Percentiles rank a stretch among this genome's conserved stretches.
phyloP scores from a whole-genome alignment of 306 rosid species.

The Alnus rubra region DNA sequence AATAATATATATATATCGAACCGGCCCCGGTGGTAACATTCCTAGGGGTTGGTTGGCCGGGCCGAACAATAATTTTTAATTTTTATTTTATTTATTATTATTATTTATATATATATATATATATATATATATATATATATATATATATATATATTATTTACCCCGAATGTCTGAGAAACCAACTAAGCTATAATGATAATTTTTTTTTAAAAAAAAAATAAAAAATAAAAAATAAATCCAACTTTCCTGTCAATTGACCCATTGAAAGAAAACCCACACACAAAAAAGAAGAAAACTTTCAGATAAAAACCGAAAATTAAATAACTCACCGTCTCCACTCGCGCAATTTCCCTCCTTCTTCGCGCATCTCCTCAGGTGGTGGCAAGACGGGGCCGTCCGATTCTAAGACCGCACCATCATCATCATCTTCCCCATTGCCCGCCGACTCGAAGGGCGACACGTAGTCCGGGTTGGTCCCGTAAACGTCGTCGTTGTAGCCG shows the following conservation, averaged over 20 bases:
- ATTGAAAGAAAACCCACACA: too few relatives aligned
- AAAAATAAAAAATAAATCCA: neutral
- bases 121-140: too few relatives aligned
- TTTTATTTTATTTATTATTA: too few relatives aligned
- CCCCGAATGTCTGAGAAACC: too few relatives aligned
- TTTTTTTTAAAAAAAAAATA: neutral
- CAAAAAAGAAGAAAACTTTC: neutral
- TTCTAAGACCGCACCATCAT: constrained; percentile 36
- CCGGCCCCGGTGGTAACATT: too few relatives aligned
- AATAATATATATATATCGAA: too few relatives aligned
- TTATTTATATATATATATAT: too few relatives aligned
- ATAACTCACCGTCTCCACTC: constrained; percentile 85
- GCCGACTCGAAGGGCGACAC: constrained; percentile 57
- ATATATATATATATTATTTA: too few relatives aligned
- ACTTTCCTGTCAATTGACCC: too few relatives aligned
- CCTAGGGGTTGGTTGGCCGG: too few relatives aligned
- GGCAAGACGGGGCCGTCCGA: constrained; percentile 69
- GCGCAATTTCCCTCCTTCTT: constrained; percentile 75
- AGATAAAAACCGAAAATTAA: neutral
- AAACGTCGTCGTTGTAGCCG: constrained; percentile 18
- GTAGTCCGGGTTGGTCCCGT: constrained; percentile 50
- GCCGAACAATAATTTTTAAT: too few relatives aligned
- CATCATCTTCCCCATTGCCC: constrained; percentile 29
- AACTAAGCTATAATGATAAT: too few relatives aligned
- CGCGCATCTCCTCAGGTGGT: constrained; percentile 63